A percentile compares a stretch with the other conserved stretches of the same genome.
These are phyloP conservation scores for Bryoerythrophyllum caledonicum DNA, from an alignment of 225 moss, liverwort and hornwort genomes.

Conservation along the genomic window DNA sequence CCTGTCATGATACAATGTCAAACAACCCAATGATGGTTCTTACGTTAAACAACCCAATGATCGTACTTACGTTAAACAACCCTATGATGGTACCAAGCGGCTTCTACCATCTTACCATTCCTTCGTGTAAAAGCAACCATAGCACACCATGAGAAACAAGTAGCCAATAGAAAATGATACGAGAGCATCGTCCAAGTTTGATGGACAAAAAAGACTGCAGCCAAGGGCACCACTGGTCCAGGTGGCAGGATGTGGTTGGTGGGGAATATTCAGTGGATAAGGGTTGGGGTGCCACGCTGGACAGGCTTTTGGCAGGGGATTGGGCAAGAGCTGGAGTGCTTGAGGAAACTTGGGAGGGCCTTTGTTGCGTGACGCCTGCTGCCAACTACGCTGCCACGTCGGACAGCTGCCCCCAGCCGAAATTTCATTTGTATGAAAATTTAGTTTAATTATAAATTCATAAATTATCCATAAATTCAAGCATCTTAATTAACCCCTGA, in stretches of 20 bases:
- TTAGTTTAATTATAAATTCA: too few species aligned
- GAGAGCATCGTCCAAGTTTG: background rate
- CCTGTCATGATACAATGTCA: too few species aligned
- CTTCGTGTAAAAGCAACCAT: background rate
- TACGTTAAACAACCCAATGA: too few species aligned
- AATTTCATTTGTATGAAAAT: too few species aligned
- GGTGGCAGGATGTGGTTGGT: background rate
- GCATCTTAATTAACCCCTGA: too few species aligned
- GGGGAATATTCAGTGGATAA: background rate
- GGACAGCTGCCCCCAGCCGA: background rate
- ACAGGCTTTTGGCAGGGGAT: background rate
- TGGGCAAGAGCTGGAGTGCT: constrained; percentile 3
- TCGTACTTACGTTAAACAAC: too few species aligned
- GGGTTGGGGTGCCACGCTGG: background rate
- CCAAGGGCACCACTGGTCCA: background rate
- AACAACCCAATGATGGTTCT: too few species aligned
- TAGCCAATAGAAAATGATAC: background rate
- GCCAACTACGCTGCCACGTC: constrained; percentile 5
- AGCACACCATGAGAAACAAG: background rate
- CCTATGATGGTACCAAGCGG: too few species aligned
- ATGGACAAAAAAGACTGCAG: background rate
- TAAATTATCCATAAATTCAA: too few species aligned
- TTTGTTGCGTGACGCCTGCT: background rate
- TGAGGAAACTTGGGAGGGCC: background rate
- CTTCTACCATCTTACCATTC: too few species aligned